Base-by-base conservation (phyloP, 805 yeast genomes). In the Kazachstania taianensis region DNA sequence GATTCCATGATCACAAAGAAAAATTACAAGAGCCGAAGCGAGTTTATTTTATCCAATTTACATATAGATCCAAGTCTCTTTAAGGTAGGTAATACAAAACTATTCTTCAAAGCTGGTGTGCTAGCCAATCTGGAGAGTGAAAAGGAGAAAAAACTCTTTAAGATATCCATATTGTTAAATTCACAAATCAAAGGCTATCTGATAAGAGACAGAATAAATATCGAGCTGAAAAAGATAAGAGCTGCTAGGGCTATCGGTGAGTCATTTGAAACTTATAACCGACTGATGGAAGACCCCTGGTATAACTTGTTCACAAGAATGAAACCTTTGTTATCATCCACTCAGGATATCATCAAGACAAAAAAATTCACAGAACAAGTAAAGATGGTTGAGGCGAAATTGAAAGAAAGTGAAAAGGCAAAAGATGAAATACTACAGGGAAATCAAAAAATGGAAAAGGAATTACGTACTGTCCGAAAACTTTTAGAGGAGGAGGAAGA, bases 51-150 rank as follows among this genome's bases (percentile, higher is more conserved):
- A 37, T 70, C 73, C 19, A 69, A 73, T n/a, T 60, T 84, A 24
- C 57, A 71, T 13, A 60, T 89, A 28, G 84, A 81, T 41, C 87
- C 94, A 2, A 74, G 75, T 26, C 65, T 86, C 2, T 89, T 77
- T 59, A 94, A 86, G 62, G 74, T 85, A 39, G 99, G 99, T 55
- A 81, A 81, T 52, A 81, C 94, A 25, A 92, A 92, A 61, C 78
- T 92, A 32, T 92, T 92, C 63, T 84, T 92, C 65, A 81, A 94
- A 53, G 95, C 97, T 24, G 99, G 98, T 45, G 84, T 89, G 66
- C 67, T 92, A 48, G 98, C 97, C 2, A 77, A 77, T 37, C 67
- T 92, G 40, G 98, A 92, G 55, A 75, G 75, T 44, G 66, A 70
- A 37, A 77, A 94, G 41, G 96, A 86, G 43, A 62, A 65, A 24